A percentile compares a stretch with the other conserved stretches of the same genome.
phyloP scores from a whole-genome alignment of 176 grass and related monocot genomes.

The Oryza nivara region DNA sequence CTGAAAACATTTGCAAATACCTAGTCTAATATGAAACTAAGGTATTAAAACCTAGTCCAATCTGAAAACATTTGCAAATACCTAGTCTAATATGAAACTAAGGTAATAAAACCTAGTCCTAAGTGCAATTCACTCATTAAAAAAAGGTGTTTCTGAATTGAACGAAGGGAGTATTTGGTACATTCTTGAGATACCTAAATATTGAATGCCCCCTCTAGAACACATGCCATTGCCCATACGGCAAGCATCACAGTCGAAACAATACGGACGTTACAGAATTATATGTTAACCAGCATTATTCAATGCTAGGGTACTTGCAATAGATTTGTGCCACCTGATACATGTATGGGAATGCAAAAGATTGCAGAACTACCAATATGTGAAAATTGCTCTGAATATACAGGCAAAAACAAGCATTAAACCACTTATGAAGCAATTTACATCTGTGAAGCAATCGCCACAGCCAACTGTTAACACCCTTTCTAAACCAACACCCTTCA shows the following conservation, averaged over 20 bases:
- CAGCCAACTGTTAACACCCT: constrained; percentile 32
- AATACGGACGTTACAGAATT: constrained; percentile 5
- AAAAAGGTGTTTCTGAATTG: too few relatives aligned
- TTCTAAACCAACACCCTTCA: constrained; percentile 26
- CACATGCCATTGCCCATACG: neutral
- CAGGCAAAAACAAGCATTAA: constrained; percentile 54
- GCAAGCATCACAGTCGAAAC: neutral
- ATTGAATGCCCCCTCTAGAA: neutral
- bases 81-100: too few relatives aligned
- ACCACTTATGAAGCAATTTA: constrained; percentile 59
- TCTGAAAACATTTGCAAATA: too few relatives aligned
- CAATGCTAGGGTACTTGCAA: neutral
- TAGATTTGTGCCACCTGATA: constrained; percentile 49
- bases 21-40: too few relatives aligned
- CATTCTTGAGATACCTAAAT: neutral
- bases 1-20: too few relatives aligned
- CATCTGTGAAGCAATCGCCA: constrained; percentile 48
- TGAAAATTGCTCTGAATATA: constrained; percentile 52
- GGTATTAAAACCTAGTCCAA: too few relatives aligned
- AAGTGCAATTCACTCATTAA: too few relatives aligned
- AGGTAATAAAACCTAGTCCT: too few relatives aligned
- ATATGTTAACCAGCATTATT: constrained; percentile 36
- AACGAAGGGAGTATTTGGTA: neutral
- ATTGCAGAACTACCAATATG: constrained; percentile 38
- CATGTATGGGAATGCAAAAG: constrained; percentile 47